These are phyloP conservation scores for Trichocladium uniseriatum DNA, from an alignment of 495 filamentous ascomycete genomes.

Conservation along the genomic window DNA sequence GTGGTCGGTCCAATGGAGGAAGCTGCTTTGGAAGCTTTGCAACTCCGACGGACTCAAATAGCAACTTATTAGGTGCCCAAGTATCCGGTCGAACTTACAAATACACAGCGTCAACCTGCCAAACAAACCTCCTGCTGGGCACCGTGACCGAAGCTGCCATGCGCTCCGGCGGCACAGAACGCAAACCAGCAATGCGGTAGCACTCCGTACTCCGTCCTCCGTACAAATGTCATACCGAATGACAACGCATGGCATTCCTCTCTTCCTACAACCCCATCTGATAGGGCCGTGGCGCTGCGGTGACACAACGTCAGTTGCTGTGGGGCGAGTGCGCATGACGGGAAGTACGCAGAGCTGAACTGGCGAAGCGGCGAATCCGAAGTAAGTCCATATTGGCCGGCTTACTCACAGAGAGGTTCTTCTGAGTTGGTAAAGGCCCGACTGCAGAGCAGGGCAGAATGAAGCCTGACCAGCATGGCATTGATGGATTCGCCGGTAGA, in stretches of 20 bases:
- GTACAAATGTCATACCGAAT: conserved; percentile 5
- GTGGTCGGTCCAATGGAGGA: no score
- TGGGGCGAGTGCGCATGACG: not conserved
- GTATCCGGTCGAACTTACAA: no score
- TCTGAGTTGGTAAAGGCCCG: conserved; percentile 11
- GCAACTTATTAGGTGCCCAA: no score
- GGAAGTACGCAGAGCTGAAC: conserved; percentile 10
- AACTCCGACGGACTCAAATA: no score
- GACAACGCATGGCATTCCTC: conserved; percentile 10
- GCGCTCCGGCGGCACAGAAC: conserved; percentile 1
- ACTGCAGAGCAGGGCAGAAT: not conserved
- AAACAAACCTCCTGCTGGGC: no score
- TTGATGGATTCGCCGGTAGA: no score
- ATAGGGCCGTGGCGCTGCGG: conserved; percentile 7
- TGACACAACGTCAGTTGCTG: conserved; percentile 8
- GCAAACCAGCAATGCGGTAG: not conserved
- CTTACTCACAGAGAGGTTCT: not conserved
- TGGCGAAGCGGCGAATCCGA: conserved; percentile 6
- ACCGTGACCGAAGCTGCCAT: not conserved
- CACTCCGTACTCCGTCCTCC: no score
- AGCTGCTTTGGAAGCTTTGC: no score
- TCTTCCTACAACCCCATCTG: not conserved
- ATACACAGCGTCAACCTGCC: no score
- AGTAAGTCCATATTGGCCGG: conserved; percentile 1
- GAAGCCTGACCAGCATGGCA: no score